phyloP scores from a whole-genome alignment of 2,329 filamentous ascomycete genomes.

The Fusarium armeniacum region DNA sequence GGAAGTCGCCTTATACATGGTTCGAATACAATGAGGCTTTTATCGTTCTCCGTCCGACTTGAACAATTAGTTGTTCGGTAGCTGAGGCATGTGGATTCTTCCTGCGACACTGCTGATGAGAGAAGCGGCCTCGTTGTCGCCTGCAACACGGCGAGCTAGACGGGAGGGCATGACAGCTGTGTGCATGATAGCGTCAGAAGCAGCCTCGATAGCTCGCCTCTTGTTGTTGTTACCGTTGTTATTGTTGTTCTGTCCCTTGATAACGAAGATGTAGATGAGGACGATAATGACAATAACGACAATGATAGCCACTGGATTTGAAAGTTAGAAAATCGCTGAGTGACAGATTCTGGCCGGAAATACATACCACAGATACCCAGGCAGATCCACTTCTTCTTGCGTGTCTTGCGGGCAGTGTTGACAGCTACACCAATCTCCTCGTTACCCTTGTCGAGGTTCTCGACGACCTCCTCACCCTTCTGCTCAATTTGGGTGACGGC shows the following conservation, averaged over 20 bases:
- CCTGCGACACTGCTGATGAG: conserved; percentile 39
- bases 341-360: neutral
- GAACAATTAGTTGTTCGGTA: conserved; percentile 37
- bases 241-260: conserved; percentile 51
- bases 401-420: conserved; percentile 80
- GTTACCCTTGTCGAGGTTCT: conserved; percentile 88
- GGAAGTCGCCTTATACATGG: neutral
- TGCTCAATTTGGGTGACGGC: conserved; percentile 85
- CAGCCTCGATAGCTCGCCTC: conserved; percentile 52
- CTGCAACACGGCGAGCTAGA: conserved; percentile 33
- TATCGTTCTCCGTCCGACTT: neutral
- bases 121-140: conserved; percentile 21
- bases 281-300: conserved; percentile 66
- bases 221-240: conserved; percentile 47
- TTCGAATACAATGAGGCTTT: conserved; percentile 3
- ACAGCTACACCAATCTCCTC: conserved; percentile 86
- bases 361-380: conserved; percentile 77
- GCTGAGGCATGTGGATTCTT: conserved; percentile 47
- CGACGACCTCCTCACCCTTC: conserved; percentile 86
- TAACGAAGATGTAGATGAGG: conserved; percentile 63
- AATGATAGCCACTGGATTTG: conserved; percentile 64
- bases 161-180: conserved; percentile 37
- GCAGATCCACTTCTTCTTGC: conserved; percentile 98
- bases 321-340: conserved; percentile 47
- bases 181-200: conserved; percentile 44